These are phyloP conservation scores for Fusarium pseudonygamai DNA, from an alignment of 2,329 filamentous ascomycete genomes.

Conservation along the genomic window DNA sequence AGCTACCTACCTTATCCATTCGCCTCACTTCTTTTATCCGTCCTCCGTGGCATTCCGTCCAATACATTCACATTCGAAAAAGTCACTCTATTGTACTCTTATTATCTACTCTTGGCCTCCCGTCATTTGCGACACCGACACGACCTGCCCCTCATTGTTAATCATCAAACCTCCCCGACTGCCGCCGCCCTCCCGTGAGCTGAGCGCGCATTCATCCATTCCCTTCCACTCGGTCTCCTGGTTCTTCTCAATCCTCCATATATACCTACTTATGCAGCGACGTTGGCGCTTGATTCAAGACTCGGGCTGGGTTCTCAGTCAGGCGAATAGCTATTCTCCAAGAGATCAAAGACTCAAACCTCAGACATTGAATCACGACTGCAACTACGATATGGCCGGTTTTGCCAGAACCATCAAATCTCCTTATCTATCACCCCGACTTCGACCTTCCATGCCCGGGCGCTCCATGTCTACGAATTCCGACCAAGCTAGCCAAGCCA, in stretches of 20 bases:
- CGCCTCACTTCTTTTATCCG: neutral
- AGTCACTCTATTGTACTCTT: slow-evolving; percentile 9
- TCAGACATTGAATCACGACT: slow-evolving; percentile 21
- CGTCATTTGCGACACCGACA: slow-evolving; percentile 3
- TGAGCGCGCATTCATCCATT: slow-evolving; percentile 1
- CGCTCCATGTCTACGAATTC: slow-evolving; percentile 59
- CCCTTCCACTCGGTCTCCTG: neutral
- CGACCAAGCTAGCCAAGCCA: slow-evolving; percentile 49
- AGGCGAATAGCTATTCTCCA: slow-evolving; percentile 15
- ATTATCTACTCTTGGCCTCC: slow-evolving; percentile 11
- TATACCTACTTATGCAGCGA: slow-evolving; percentile 22
- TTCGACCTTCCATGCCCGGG: slow-evolving; percentile 56
- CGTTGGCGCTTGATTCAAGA: slow-evolving; percentile 36
- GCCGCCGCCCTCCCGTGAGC: neutral
- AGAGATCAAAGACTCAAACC: slow-evolving; percentile 14
- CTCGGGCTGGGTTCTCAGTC: slow-evolving; percentile 31
- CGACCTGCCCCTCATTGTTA: slow-evolving; percentile 19
- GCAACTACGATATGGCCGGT: slow-evolving; percentile 54
- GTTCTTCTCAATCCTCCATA: slow-evolving; percentile 4
- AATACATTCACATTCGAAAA: neutral
- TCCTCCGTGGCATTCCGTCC: slow-evolving; percentile 11
- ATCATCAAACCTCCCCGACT: slow-evolving; percentile 16
- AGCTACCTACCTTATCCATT: neutral
- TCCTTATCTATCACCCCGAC: slow-evolving; percentile 54
- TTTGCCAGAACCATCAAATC: slow-evolving; percentile 61